Evolutionary conservation across 208 protist genomes (phyloP).

Genomic region (Trypanosoma cruzi): DNA sequence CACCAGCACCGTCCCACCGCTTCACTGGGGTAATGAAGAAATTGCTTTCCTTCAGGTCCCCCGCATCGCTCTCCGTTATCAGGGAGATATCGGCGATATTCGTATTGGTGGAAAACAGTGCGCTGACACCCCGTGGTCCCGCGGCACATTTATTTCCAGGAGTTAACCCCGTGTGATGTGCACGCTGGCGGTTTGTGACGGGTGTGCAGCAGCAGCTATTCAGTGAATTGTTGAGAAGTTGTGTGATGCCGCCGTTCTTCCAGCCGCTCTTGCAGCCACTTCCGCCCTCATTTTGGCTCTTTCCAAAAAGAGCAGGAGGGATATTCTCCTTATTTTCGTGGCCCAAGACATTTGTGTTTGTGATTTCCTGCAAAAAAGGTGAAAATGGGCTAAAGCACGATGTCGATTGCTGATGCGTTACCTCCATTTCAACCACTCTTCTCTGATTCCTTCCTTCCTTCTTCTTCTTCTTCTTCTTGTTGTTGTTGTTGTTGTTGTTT

Average conservation of each 20-base stretch:
- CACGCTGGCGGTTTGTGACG: conserved; percentile 10
- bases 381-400: conserved; percentile 19
- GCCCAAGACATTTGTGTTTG: conserved; percentile 6
- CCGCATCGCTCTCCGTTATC: conserved; percentile 5
- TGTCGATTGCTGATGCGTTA: conserved; percentile 5
- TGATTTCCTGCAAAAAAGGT: conserved; percentile 31
- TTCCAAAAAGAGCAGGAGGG: conserved; percentile 12
- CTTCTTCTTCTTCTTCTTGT: no score
- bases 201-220: conserved; percentile 20
- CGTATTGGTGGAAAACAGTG: background rate
- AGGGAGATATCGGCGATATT: conserved; percentile 9
- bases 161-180: conserved; percentile 25
- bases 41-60: conserved; percentile 9
- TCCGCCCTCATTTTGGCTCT: background rate
- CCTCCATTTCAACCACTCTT: background rate
- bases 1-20: background rate
- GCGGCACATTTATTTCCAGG: conserved; percentile 20
- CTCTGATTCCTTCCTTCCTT: background rate
- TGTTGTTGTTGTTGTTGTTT: no score
- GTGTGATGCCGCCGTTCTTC: background rate
- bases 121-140: background rate
- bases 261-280: background rate
- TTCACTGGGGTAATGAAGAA: conserved; percentile 10
- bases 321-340: conserved; percentile 33
- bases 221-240: conserved; percentile 10